Evolutionary conservation across 2,329 filamentous ascomycete species (phyloP), one percentile per base, ranked within the genome.

Genomic region (Cytospora piceicola): DNA sequence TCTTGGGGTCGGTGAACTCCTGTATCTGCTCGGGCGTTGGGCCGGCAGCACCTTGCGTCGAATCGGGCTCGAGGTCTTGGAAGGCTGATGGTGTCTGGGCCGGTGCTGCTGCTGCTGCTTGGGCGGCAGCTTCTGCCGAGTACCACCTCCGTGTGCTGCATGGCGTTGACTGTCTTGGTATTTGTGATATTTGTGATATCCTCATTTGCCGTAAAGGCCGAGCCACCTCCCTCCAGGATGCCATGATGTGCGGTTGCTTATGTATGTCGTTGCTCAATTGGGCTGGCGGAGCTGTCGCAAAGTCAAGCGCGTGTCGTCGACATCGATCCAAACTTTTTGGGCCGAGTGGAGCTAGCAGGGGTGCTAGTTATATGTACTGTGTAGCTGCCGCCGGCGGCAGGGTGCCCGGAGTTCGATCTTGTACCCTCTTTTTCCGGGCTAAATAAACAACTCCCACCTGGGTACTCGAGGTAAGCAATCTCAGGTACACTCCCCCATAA

Each of bases 51-150:
- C 72, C 71, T 70, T 86, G 79, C 36, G 83, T 81, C 60, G 84
- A 85, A 39, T 81, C 78, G 49, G 75, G 69, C 71, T 87, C 85
- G 67, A 87, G 78, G 67, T 86, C 84, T 56, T 75, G 71, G 51
- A 85, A 74, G 42, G 71, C 74, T 66, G 58, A 66, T 65, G 57
- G 20, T 39, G 42, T 51, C 67, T 57, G 57, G 22, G 77, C 77
- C 34, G 34, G 34, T 36, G 42, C 32, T 67, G 53, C 57, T n/a
- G n/a, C n/a, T n/a, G n/a, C n/a, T n/a, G n/a, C n/a, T n/a, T n/a
- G n/a, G 22, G 77, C 77, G 59, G 74, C 73, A 15, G 77, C 77
- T 67, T 79, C 76, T 55, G 80, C 81, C n/a, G 83, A 85, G 65
- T 78, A 78, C 72, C 80, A 82, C 75, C 82, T 77, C 66, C 75